Conservation (phyloP, 192 early-diverging fungal genomes). For the Jimgerdemannia flammicorona region DNA sequence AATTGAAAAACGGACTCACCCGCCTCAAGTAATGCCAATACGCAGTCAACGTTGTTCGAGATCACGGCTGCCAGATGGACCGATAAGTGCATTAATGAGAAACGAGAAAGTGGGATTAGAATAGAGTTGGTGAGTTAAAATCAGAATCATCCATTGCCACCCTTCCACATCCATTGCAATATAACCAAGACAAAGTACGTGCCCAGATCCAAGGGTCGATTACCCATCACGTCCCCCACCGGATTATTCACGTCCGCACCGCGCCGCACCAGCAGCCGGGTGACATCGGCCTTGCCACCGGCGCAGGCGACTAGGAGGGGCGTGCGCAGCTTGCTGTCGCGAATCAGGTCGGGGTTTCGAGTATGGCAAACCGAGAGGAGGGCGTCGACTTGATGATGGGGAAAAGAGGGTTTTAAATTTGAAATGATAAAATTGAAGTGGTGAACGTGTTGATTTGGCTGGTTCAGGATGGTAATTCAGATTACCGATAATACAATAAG, state of each 20-base stretch:
- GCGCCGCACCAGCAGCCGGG: slow-evolving; percentile 10
- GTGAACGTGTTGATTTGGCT: too few species aligned
- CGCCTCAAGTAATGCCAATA: slow-evolving; percentile 22
- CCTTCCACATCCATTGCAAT: too few species aligned
- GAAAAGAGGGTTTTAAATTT: too few species aligned
- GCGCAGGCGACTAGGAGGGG: slow-evolving; percentile 32
- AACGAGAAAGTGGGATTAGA: too few species aligned
- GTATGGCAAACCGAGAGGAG: slow-evolving; percentile 9
- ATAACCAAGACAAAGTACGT: not conserved
- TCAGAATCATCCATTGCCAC: too few species aligned
- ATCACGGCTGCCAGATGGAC: slow-evolving; percentile 13
- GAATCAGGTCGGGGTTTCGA: slow-evolving; percentile 24
- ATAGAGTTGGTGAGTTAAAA: too few species aligned
- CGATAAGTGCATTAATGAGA: not conserved
- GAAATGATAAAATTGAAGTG: too few species aligned
- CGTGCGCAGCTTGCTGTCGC: slow-evolving; percentile 26
- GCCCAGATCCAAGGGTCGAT: slow-evolving; percentile 25
- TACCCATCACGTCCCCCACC: slow-evolving; percentile 29
- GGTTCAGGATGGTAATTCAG: too few species aligned
- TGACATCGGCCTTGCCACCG: slow-evolving; percentile 22
- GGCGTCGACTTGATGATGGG: slow-evolving; percentile 7
- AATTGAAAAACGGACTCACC: slow-evolving; percentile 8
- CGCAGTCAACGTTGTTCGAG: slow-evolving; percentile 31
- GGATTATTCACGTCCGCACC: slow-evolving; percentile 30
- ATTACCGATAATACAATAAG: not conserved